These are phyloP conservation scores for Ustilago sp. DNA, from an alignment of 1,284 basidiomycete species.

Conservation along the genomic window DNA sequence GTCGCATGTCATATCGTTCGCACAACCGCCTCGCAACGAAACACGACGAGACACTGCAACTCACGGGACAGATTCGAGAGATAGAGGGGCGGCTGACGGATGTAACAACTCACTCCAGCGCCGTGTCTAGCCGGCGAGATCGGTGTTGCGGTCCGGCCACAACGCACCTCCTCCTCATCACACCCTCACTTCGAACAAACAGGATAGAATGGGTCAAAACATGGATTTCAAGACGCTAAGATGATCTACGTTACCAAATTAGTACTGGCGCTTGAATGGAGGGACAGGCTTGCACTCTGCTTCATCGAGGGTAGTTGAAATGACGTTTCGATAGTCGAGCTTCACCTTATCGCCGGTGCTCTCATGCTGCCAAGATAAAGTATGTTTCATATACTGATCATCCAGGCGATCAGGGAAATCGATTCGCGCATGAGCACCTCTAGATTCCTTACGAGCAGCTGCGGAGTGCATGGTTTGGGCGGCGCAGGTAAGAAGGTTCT, in stretches of 20 bases:
- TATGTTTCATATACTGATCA: constrained; percentile 71
- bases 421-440: constrained; percentile 97
- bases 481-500: constrained; percentile 93
- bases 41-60: neutral
- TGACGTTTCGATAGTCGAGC: constrained; percentile 89
- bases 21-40: neutral
- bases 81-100: neutral
- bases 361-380: constrained; percentile 60
- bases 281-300: constrained; percentile 82
- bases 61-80: neutral
- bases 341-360: constrained; percentile 79
- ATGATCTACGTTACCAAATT: constrained; percentile 6
- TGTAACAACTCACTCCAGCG: neutral
- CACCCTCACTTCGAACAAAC: neutral
- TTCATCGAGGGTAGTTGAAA: constrained; percentile 88
- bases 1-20: neutral
- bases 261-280: constrained; percentile 66
- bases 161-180: neutral
- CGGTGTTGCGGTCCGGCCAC: neutral
- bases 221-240: neutral
- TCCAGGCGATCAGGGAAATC: constrained; percentile 89
- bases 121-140: neutral
- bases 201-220: neutral
- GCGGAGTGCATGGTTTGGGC: constrained; percentile 95
- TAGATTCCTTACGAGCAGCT: constrained; percentile 94